Base-by-base conservation (phyloP, 2,329 filamentous ascomycete species). In the Kalmusia sp. region DNA sequence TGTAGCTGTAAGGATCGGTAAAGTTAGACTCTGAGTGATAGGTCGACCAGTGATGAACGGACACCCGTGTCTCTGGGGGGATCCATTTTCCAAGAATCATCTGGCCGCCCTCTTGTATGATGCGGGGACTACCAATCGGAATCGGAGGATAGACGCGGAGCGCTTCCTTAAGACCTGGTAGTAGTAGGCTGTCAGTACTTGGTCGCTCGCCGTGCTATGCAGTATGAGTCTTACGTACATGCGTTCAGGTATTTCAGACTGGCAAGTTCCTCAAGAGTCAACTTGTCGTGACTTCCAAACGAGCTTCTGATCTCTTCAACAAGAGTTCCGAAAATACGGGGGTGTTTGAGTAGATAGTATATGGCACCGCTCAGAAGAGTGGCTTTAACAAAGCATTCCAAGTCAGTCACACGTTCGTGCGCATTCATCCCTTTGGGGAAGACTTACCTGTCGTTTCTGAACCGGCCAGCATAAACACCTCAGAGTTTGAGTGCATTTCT, bases 311-410 rank as follows among this genome's bases (percentile, higher is more conserved):
- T 24, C 17, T 41, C 38, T 9, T 41, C 24, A 28, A 28, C 22
- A 2, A 41, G 38, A 17, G 15, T 28, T 11, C 11, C 24, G 24
- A 28, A 41, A 14, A 6, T 28, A 7, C 24, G 22, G n/a, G 24
- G 24, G n/a, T 51, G 49, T 4, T 34, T 35, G 17, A 52, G 33
- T 5, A 59, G 47, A 31, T 49, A 48, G 33, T 35, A 51, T 9
- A 47, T 28, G 4, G 43, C 27, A 6, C 57, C 57, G 28, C 43
- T 39, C 4, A 59, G 47, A 12, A 51, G 37, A 12, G 49, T 57
- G 1, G 72, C 71, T 41, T 17, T 17, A 9, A 25, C 8, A 25
- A 24, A 25, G 37, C 22, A 19, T 39, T 39, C 22, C 37, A n/a
- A 25, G 37, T 39, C 22, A 39, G 37, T 37, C n/a, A 21, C 34